Evolutionary conservation across 1,139 yeast genomes (phyloP).

Genomic region (Yamadazyma friedrichii): DNA sequence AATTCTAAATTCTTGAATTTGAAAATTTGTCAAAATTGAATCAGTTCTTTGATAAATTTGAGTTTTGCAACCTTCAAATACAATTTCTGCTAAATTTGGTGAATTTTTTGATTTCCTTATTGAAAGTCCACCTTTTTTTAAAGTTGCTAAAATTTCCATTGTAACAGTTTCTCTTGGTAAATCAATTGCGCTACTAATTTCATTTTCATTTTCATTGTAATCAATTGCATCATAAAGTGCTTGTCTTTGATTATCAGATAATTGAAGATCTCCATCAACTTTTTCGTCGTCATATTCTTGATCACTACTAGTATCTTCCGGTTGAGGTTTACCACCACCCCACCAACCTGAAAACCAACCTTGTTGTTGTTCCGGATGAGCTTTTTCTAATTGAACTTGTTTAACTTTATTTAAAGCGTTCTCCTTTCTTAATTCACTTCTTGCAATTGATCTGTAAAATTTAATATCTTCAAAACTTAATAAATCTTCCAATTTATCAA

Average conservation of each 20-base stretch:
- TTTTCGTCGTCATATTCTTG: conserved; percentile 7
- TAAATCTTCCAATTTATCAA: conserved; percentile 56
- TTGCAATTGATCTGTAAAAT: conserved; percentile 80
- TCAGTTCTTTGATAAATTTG: conserved; percentile 77
- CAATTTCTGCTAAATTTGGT: conserved; percentile 65
- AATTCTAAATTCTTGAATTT: conserved; percentile 76
- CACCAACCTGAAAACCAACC: conserved; percentile 69
- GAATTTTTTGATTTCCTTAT: conserved; percentile 43
- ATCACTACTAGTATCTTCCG: conserved; percentile 8
- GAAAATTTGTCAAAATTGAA: conserved; percentile 69
- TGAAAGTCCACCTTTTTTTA: conserved; percentile 75
- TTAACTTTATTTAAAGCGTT: conserved; percentile 21
- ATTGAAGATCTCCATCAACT: conserved; percentile 23
- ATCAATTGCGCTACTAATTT: conserved; percentile 52
- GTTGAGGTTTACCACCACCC: conserved; percentile 26
- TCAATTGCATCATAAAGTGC: conserved; percentile 94
- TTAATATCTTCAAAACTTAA: conserved; percentile 77
- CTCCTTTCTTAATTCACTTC: conserved; percentile 61
- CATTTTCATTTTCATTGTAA: conserved; percentile 70
- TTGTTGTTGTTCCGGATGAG: conserved; percentile 7
- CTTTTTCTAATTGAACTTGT: conserved; percentile 9
- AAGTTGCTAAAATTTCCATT: conserved; percentile 62
- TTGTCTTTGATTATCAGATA: conserved; percentile 64
- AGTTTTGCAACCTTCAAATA: conserved; percentile 80
- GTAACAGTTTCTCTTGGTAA: conserved; percentile 74